A percentile compares a stretch with the other conserved stretches of the same genome.
Evolutionary conservation across 768 basidiomycete species (phyloP).

Genomic region (Tylopilus rubrobrunneus): DNA sequence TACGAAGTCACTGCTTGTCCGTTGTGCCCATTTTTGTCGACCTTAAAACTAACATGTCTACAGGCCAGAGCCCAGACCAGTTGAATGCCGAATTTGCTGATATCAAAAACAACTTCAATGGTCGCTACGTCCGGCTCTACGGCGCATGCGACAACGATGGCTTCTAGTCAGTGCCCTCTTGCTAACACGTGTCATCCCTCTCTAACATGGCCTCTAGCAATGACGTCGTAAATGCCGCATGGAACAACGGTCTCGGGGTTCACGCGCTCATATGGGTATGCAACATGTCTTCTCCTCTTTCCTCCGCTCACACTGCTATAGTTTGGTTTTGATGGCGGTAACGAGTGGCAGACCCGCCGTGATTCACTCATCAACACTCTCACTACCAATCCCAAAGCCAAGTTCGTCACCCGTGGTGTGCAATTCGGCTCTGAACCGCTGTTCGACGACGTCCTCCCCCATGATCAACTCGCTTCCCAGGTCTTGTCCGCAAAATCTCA

Average conservation of each 20-base stretch:
- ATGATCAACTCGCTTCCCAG: conserved; percentile 45
- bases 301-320: conserved; percentile 7
- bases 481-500: conserved; percentile 47
- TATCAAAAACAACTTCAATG: conserved; percentile 54
- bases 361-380: conserved; percentile 49
- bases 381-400: conserved; percentile 57
- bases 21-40: conserved; percentile 14
- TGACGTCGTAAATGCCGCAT: conserved; percentile 64
- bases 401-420: conserved; percentile 59
- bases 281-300: not conserved
- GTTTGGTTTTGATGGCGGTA: conserved; percentile 37
- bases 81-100: conserved; percentile 55
- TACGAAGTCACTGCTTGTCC: conserved; percentile 67
- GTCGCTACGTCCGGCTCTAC: conserved; percentile 60
- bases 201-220: conserved; percentile 34
- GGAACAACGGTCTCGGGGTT: conserved; percentile 63
- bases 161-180: conserved; percentile 33
- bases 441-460: conserved; percentile 52
- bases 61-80: conserved; percentile 55
- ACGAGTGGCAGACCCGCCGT: conserved; percentile 53
- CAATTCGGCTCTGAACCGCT: conserved; percentile 74
- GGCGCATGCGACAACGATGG: conserved; percentile 38
- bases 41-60: not conserved
- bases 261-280: conserved; percentile 73
- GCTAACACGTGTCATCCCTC: conserved; percentile 13